These are phyloP conservation scores for Stylonectria norvegica DNA, from an alignment of 2,329 filamentous ascomycete species.

Conservation along the genomic window DNA sequence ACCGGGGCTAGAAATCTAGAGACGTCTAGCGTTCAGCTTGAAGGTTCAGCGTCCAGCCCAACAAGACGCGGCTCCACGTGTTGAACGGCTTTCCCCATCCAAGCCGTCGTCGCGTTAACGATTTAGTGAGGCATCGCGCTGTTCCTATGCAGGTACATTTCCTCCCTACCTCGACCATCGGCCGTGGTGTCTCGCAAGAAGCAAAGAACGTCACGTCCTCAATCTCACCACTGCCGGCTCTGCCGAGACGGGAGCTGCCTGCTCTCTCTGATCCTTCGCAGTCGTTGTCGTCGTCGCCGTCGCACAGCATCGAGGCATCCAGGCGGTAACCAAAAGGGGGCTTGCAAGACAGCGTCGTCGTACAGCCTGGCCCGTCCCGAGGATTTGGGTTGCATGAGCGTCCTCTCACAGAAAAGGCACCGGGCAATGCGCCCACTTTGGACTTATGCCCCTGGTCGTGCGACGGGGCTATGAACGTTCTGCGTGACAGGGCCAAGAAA, in stretches of 20 bases:
- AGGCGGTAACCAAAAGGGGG: constrained; percentile 1
- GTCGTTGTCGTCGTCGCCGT: background rate
- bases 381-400: constrained; percentile 13
- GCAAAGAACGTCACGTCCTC: background rate
- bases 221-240: background rate
- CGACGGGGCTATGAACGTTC: constrained; percentile 10
- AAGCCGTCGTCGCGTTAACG: constrained; percentile 3
- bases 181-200: background rate
- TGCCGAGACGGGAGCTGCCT: background rate
- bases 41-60: too few species aligned
- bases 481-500: background rate
- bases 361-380: constrained; percentile 13
- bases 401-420: constrained; percentile 1
- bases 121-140: constrained; percentile 7
- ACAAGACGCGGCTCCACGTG: constrained; percentile 24
- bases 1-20: too few species aligned
- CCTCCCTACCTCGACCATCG: background rate
- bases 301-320: background rate
- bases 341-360: constrained; percentile 6
- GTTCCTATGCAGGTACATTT: constrained; percentile 4
- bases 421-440: constrained; percentile 1
- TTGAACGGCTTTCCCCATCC: constrained; percentile 20
- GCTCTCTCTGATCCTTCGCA: background rate
- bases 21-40: constrained; percentile 14
- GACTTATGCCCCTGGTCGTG: constrained; percentile 12